A percentile compares a stretch with the other conserved stretches of the same genome.
Conservation (phyloP, 805 yeast genomes). For the Kuraishia floccosa region DNA sequence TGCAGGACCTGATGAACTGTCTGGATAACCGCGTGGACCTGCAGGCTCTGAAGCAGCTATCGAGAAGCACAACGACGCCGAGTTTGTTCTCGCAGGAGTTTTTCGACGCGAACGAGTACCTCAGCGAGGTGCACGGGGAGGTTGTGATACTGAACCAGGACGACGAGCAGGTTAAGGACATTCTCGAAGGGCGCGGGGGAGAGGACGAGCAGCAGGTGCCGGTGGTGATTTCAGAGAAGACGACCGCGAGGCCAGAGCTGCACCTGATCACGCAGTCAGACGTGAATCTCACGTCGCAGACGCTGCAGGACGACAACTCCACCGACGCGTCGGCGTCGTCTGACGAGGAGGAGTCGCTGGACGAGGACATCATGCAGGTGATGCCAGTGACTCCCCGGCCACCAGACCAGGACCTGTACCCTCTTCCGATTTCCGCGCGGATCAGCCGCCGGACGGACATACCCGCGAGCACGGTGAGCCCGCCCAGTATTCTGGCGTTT, state of each 20-base stretch:
- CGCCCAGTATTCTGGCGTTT: constrained; percentile 74
- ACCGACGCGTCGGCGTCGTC: neutral
- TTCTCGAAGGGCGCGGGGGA: constrained; percentile 4
- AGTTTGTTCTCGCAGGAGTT: constrained; percentile 39
- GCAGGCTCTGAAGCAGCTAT: too few species aligned
- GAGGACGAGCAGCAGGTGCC: constrained; percentile 7
- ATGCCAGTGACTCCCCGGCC: neutral
- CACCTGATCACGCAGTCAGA: constrained; percentile 1
- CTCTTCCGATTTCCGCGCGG: constrained; percentile 41
- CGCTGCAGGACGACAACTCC: constrained; percentile 1
- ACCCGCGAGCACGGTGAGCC: constrained; percentile 45
- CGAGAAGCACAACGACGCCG: constrained; percentile 8
- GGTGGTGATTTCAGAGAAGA: neutral
- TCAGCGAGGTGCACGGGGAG: constrained; percentile 34
- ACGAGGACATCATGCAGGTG: neutral
- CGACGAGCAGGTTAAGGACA: constrained; percentile 8
- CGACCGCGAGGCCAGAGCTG: neutral
- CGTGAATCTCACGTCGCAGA: neutral
- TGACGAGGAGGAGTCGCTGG: neutral
- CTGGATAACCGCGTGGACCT: too few species aligned
- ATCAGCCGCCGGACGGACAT: constrained; percentile 50
- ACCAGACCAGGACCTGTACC: constrained; percentile 37
- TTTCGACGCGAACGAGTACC: constrained; percentile 60
- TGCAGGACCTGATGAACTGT: too few species aligned
- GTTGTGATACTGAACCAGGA: constrained; percentile 40